A percentile compares a stretch with the other conserved stretches of the same genome.
phyloP scores from a whole-genome alignment of 371 early-diverging fungal species.

The Dinochytrium kinnereticum region DNA sequence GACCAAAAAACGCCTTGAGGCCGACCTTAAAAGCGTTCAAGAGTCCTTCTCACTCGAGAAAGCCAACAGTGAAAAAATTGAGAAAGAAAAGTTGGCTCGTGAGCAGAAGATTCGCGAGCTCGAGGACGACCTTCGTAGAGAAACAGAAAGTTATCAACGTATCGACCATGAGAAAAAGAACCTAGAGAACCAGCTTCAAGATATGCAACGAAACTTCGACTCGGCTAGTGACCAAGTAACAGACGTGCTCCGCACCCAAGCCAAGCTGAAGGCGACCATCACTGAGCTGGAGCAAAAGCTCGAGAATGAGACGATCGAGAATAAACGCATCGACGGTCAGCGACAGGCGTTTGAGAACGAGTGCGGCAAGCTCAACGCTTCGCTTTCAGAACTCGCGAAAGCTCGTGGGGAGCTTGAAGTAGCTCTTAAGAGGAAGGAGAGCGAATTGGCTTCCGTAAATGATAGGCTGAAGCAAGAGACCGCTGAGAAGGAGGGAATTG shows the following conservation, averaged over 20 bases:
- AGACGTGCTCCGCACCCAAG: conserved; percentile 55
- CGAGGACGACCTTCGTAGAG: conserved; percentile 55
- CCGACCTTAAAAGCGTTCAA: conserved; percentile 48
- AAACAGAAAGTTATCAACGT: conserved; percentile 46
- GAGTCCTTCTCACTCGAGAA: conserved; percentile 57
- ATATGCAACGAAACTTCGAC: conserved; percentile 65
- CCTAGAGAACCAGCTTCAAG: conserved; percentile 61
- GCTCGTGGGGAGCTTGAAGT: conserved; percentile 52
- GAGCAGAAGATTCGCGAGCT: conserved; percentile 63
- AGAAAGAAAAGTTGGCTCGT: conserved; percentile 61
- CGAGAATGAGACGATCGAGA: conserved; percentile 59
- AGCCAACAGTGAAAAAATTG: conserved; percentile 60
- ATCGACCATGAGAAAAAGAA: conserved; percentile 64
- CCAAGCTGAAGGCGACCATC: conserved; percentile 55
- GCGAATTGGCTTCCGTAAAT: conserved; percentile 47
- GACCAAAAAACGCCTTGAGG: conserved; percentile 57
- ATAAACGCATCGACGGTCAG: conserved; percentile 61
- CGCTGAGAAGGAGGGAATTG: conserved; percentile 54
- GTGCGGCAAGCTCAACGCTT: conserved; percentile 51
- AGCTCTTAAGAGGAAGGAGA: conserved; percentile 47
- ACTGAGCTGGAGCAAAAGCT: conserved; percentile 66
- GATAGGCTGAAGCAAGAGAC: conserved; percentile 57
- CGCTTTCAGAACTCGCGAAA: conserved; percentile 43
- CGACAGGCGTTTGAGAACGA: conserved; percentile 58
- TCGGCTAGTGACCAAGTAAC: conserved; percentile 60